These are phyloP conservation scores for Zymoseptoria passerinii DNA, from an alignment of 2,329 filamentous ascomycete species.

Conservation along the genomic window DNA sequence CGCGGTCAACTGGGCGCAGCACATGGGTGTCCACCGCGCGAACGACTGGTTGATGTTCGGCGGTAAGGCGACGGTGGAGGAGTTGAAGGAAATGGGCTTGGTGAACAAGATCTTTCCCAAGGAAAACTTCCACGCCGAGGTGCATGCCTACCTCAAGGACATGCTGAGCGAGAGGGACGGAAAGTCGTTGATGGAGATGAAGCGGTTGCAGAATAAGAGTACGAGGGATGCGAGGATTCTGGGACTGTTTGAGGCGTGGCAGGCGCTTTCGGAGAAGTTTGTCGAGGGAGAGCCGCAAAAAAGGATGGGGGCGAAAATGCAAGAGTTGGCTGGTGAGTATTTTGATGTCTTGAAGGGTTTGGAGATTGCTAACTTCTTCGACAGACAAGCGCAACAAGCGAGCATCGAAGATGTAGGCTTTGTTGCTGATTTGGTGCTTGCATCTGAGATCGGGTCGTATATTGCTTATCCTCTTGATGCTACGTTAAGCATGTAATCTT, in stretches of 20 bases:
- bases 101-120: slow-evolving; percentile 23
- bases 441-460: neutral
- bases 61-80: slow-evolving; percentile 19
- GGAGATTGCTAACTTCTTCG: neutral
- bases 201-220: slow-evolving; percentile 19
- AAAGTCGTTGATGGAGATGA: slow-evolving; percentile 25
- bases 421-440: neutral
- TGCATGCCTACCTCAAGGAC: slow-evolving; percentile 18
- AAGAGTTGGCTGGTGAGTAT: slow-evolving; percentile 21
- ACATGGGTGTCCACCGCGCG: slow-evolving; percentile 20
- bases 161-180: slow-evolving; percentile 21
- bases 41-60: slow-evolving; percentile 24
- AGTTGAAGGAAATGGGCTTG: slow-evolving; percentile 20
- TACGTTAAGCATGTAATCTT: neutral
- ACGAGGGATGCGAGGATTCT: slow-evolving; percentile 18
- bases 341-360: neutral
- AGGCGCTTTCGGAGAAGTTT: slow-evolving; percentile 22
- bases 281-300: slow-evolving; percentile 23
- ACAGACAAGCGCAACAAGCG: slow-evolving; percentile 11
- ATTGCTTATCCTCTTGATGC: neutral
- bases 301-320: slow-evolving; percentile 25
- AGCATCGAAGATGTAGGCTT: slow-evolving; percentile 10
- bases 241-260: slow-evolving; percentile 18
- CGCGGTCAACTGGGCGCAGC: slow-evolving; percentile 20
- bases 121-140: slow-evolving; percentile 19